Evolutionary conservation across 352 stramenopile genomes (phyloP).

Genomic region (Blastocystis sp.): DNA sequence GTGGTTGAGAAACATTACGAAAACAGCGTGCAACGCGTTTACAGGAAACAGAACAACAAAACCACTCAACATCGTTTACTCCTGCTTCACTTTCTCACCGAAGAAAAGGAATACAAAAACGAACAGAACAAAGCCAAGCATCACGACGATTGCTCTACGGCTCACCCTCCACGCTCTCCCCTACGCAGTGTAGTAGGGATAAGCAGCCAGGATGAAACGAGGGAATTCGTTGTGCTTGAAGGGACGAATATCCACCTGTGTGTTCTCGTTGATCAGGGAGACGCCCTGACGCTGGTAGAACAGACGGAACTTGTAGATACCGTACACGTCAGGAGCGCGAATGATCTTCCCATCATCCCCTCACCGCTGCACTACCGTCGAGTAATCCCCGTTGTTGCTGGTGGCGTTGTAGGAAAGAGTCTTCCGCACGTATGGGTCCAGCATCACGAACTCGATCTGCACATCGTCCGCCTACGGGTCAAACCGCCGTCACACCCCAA

Average conservation of each 20-base stretch:
- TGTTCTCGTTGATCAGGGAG: conserved; percentile 82
- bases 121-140: conserved; percentile 85
- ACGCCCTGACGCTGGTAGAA: conserved; percentile 84
- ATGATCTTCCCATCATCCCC: conserved; percentile 22
- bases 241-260: conserved; percentile 84
- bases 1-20: not conserved
- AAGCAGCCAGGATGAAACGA: conserved; percentile 85
- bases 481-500: conserved; percentile 33
- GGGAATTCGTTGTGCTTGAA: conserved; percentile 93
- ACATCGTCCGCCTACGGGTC: conserved; percentile 77
- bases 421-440: conserved; percentile 85
- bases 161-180: not conserved
- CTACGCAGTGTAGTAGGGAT: conserved; percentile 84
- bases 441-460: conserved; percentile 90
- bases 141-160: conserved; percentile 80
- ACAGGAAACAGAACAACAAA: conserved; percentile 49
- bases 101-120: conserved; percentile 84
- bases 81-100: conserved; percentile 75
- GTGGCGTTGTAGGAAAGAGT: conserved; percentile 75
- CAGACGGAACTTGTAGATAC: conserved; percentile 88
- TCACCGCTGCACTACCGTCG: not conserved
- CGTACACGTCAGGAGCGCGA: conserved; percentile 81
- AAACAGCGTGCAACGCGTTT: not conserved
- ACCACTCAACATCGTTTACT: conserved; percentile 25
- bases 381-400: conserved; percentile 65